Conservation (phyloP, 169 alveolate genomes). For the Eimeria brunetti region DNA sequence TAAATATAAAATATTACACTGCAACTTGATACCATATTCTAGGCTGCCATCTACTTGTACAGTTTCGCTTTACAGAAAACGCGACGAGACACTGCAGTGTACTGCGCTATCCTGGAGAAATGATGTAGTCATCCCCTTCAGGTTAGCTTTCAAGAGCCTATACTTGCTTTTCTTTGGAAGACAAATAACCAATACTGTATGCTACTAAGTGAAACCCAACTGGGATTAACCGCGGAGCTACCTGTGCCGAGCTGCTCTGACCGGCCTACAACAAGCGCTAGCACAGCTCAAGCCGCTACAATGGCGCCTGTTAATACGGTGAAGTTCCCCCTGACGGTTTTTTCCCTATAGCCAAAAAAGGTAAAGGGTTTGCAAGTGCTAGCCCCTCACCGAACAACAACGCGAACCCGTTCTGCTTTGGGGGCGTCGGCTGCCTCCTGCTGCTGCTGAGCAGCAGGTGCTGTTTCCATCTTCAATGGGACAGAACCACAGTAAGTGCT, state of each 20-base stretch:
- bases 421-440: conserved; percentile 57
- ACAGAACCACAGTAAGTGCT: not conserved
- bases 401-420: conserved; percentile 62
- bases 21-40: not conserved
- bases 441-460: conserved; percentile 9
- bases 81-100: not conserved
- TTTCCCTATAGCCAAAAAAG: not conserved
- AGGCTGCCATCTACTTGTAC: not conserved
- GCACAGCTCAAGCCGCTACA: not conserved
- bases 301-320: not conserved
- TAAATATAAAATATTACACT: not conserved
- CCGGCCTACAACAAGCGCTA: not conserved
- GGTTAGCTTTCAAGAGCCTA: not conserved
- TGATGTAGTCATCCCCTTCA: not conserved
- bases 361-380: not conserved
- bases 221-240: not conserved
- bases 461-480: conserved; percentile 12
- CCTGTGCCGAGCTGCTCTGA: not conserved
- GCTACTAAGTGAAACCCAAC: not conserved
- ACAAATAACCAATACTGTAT: not conserved
- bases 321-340: not conserved
- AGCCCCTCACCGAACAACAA: conserved; percentile 50
- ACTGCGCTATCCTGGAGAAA: not conserved
- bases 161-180: not conserved
- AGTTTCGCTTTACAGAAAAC: not conserved